Percentiles rank a stretch among this genome's conserved stretches.
Conservation (phyloP, 1,139 yeast genomes). For the Yamadazyma mexicana region DNA sequence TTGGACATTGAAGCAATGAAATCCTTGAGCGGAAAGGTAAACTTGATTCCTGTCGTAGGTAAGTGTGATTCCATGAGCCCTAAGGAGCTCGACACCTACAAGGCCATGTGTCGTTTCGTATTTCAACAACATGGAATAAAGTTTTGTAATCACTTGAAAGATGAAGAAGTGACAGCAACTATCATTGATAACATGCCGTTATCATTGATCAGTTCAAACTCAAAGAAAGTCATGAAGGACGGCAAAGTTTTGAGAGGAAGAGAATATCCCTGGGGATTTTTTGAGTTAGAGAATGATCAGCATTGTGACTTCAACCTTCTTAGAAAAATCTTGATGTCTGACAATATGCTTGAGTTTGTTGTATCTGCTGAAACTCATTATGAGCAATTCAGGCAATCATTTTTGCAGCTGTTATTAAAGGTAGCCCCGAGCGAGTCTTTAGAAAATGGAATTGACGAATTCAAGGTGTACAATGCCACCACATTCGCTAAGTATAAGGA, state of each 20-base stretch:
- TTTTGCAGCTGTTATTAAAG: slow-evolving; percentile 32
- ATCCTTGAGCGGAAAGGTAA: slow-evolving; percentile 62
- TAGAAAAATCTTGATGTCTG: slow-evolving; percentile 50
- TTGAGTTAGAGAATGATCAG: slow-evolving; percentile 63
- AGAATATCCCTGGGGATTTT: slow-evolving; percentile 70
- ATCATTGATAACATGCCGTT: slow-evolving; percentile 51
- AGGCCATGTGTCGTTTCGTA: slow-evolving; percentile 41
- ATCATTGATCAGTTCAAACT: slow-evolving; percentile 57
- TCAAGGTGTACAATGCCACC: slow-evolving; percentile 33
- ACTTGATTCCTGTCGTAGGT: slow-evolving; percentile 73
- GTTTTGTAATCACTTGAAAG: slow-evolving; percentile 56
- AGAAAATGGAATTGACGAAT: slow-evolving; percentile 12
- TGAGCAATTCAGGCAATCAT: slow-evolving; percentile 50
- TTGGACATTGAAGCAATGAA: slow-evolving; percentile 71
- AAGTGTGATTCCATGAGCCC: slow-evolving; percentile 69
- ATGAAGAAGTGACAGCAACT: slow-evolving; percentile 31
- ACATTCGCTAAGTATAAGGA: slow-evolving; percentile 38
- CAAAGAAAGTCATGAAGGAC: slow-evolving; percentile 23
- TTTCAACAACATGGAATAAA: slow-evolving; percentile 51
- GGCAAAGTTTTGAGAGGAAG: slow-evolving; percentile 59
- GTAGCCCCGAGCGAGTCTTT: background rate
- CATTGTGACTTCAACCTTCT: slow-evolving; percentile 67
- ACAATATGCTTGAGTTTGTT: slow-evolving; percentile 60
- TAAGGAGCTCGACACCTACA: slow-evolving; percentile 41
- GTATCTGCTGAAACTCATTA: slow-evolving; percentile 56